phyloP scores from a whole-genome alignment of 225 moss, liverwort and hornwort species.

The Climacium dendroides region DNA sequence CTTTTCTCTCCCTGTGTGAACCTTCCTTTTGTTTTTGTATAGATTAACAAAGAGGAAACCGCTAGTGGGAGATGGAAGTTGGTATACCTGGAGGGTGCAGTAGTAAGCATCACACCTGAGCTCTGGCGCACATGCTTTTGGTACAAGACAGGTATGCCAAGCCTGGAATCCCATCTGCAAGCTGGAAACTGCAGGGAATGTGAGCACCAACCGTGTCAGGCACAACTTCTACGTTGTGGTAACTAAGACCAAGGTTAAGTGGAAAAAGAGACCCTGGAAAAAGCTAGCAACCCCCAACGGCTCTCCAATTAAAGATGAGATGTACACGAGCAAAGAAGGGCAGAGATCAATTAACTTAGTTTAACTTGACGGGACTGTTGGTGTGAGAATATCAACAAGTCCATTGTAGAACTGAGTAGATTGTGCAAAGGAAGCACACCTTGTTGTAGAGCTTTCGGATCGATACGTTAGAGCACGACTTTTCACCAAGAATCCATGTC shows the following conservation, averaged over 20 bases:
- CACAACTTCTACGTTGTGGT: neutral
- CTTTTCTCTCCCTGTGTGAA: no score
- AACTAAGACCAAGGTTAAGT: neutral
- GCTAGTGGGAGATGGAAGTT: neutral
- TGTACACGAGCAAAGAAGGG: neutral
- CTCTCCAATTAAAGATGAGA: neutral
- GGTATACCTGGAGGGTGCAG: neutral
- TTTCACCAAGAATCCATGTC: neutral
- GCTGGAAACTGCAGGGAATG: neutral
- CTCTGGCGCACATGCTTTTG: neutral
- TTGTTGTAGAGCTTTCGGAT: neutral
- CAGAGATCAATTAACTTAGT: neutral
- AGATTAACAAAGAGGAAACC: neutral
- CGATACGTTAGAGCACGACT: neutral
- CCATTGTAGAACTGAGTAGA: neutral
- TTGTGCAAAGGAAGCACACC: neutral
- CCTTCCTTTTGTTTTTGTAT: neutral
- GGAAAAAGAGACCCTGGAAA: neutral
- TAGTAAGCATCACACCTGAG: neutral
- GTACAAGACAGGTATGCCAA: neutral
- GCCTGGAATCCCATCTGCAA: neutral
- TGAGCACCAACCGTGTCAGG: neutral
- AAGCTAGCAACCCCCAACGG: neutral
- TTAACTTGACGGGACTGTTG: neutral
- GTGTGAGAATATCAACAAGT: neutral